Base-by-base conservation (phyloP, 495 filamentous ascomycete species). In the Aspergillus biplanus region DNA sequence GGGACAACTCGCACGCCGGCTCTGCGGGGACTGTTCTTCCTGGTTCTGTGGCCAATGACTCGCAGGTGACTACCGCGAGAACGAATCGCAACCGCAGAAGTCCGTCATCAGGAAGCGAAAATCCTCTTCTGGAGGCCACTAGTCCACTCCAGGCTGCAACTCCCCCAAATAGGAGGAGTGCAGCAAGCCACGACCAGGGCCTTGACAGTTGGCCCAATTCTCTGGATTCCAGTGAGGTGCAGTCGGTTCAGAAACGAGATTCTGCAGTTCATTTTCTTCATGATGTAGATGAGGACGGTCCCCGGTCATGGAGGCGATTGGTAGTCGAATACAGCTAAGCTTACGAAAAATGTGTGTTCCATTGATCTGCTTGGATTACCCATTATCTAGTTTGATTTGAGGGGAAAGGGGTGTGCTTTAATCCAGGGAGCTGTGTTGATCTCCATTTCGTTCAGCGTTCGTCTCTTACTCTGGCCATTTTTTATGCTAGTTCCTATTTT, bases 291-390 rank as follows among this genome's bases (percentile, higher is more conserved):
- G 65, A 58, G 13, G 65, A 71, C 32, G 77, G 73, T 5, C 63
- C 64, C 37, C 70, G 76, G 6, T 73, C 69, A 21, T 80, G 74
- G 71, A 65, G 65, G 52, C 66, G 77, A 42, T 56, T 73, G 31
- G 67, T 78, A 48, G 62, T 78, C 21, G 75, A 80, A 62, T 80
- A 80, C 59, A 71, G 61, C 58, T 80, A 68, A 65, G 27, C 11
- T n/a, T 8, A 21, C 46, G 37, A 12, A 21, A 21, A 37, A 44
- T 34, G 46, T 56, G 46, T 54, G 48, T 56, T 54, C 48, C 32
- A 39, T 52, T 33, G n/a, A 6, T 35, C 52, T 53, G 15, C 49
- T 50, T 59, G 47, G 47, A 42, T 60, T 47, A 31, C 52, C 33
- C 7, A 39, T 44, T 33, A 50, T 54, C 37, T 27, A 27, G n/a